phyloP scores from a whole-genome alignment of 305 asterid species.

The Withania somnifera region DNA sequence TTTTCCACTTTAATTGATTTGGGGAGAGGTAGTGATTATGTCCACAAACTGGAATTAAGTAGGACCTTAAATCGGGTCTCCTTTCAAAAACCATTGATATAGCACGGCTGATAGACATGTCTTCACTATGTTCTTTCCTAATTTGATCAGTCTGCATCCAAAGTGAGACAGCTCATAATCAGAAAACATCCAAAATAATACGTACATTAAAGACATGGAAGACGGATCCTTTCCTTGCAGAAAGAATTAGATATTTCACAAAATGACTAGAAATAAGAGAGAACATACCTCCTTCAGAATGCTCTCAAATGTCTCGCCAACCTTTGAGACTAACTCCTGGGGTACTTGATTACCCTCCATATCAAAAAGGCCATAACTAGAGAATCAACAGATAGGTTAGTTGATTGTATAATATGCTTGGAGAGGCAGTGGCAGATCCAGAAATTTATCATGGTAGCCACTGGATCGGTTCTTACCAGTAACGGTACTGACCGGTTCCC shows the following conservation, averaged over 20 bases:
- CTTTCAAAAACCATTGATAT: slow-evolving; percentile 62
- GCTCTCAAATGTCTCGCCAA: slow-evolving; percentile 71
- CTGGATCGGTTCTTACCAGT: too few relatives aligned
- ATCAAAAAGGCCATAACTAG: slow-evolving; percentile 80
- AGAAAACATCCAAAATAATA: background rate
- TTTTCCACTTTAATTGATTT: background rate
- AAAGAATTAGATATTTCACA: background rate
- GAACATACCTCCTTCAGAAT: slow-evolving; percentile 65
- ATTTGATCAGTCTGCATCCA: slow-evolving; percentile 51
- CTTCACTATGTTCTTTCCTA: slow-evolving; percentile 56
- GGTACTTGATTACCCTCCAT: slow-evolving; percentile 82
- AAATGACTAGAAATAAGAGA: background rate
- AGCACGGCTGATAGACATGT: slow-evolving; percentile 72
- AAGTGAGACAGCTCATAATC: background rate
- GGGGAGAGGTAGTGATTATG: background rate
- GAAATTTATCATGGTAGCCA: too few relatives aligned
- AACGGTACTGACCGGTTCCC: too few relatives aligned
- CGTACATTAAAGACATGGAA: background rate
- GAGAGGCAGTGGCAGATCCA: too few relatives aligned
- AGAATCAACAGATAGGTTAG: background rate
- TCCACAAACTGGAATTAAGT: background rate
- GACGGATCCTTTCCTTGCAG: background rate
- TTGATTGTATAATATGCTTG: background rate
- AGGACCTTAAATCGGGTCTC: slow-evolving; percentile 75
- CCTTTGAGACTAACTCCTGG: slow-evolving; percentile 66